phyloP scores from a whole-genome alignment of 2,329 filamentous ascomycete genomes.

The Scytalidium sp. region DNA sequence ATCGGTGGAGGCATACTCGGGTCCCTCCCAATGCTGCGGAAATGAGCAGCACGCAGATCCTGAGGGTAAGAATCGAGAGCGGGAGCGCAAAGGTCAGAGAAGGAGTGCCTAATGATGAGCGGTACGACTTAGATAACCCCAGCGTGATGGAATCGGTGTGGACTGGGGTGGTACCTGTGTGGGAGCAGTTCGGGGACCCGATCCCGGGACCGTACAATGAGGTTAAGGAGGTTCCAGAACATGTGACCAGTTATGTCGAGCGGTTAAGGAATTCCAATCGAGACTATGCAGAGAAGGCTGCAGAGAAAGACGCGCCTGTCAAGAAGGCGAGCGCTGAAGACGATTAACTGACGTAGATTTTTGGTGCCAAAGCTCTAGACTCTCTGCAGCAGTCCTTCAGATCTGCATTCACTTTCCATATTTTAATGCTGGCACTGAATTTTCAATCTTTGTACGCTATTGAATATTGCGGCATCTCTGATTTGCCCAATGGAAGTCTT shows the following conservation, averaged over 20 bases:
- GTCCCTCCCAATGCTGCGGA: slow-evolving; percentile 70
- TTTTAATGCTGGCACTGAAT: too few relatives aligned
- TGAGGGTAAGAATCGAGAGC: slow-evolving; percentile 64
- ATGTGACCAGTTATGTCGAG: slow-evolving; percentile 51
- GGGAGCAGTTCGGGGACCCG: slow-evolving; percentile 52
- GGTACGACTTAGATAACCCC: slow-evolving; percentile 41
- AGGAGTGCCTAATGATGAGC: slow-evolving; percentile 59
- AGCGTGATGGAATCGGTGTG: slow-evolving; percentile 42
- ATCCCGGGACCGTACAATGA: slow-evolving; percentile 19
- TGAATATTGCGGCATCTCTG: too few relatives aligned
- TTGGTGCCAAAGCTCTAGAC: too few relatives aligned
- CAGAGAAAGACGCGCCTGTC: slow-evolving; percentile 49
- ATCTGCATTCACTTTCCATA: not conserved
- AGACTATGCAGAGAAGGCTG: slow-evolving; percentile 33
- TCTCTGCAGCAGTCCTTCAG: not conserved
- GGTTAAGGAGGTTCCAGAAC: slow-evolving; percentile 43
- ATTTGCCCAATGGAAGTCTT: too few relatives aligned
- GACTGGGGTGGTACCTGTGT: slow-evolving; percentile 61
- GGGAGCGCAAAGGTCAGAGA: slow-evolving; percentile 74
- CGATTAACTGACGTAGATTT: too few relatives aligned
- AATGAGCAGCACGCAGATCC: slow-evolving; percentile 69
- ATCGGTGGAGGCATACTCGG: slow-evolving; percentile 67
- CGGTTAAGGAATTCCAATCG: slow-evolving; percentile 42
- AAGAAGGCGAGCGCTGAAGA: slow-evolving; percentile 44
- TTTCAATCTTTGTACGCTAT: too few relatives aligned